A percentile compares a stretch with the other conserved stretches of the same genome.
These are phyloP conservation scores for Scutellaria galericulata DNA, from an alignment of 257 asterid genomes.

Conservation along the genomic window DNA sequence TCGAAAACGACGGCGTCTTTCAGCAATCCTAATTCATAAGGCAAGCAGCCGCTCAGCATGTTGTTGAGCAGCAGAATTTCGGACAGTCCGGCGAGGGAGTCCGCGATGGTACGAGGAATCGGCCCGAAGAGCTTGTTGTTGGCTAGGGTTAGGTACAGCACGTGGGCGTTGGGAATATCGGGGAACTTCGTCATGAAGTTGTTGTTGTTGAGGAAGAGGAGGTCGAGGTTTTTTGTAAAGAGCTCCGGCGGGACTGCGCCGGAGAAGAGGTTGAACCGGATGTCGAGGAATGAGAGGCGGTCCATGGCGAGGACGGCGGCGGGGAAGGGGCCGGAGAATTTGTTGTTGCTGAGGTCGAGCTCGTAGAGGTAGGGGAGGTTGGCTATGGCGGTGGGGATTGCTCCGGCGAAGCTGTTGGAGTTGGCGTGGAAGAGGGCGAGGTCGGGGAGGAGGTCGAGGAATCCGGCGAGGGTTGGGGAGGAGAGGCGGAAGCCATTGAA, in stretches of 20 bases:
- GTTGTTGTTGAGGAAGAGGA: slow-evolving; percentile 78
- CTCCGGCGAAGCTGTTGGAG: slow-evolving; percentile 72
- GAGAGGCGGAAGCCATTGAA: slow-evolving; percentile 74
- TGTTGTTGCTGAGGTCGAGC: slow-evolving; percentile 79
- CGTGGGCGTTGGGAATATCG: slow-evolving; percentile 38
- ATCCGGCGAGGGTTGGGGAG: slow-evolving; percentile 63
- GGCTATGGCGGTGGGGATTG: slow-evolving; percentile 46
- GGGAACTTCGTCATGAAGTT: slow-evolving; percentile 65
- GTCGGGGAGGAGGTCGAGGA: slow-evolving; percentile 79
- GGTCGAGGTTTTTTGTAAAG: slow-evolving; percentile 57
- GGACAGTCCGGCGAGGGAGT: slow-evolving; percentile 39
- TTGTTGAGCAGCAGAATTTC: slow-evolving; percentile 68
- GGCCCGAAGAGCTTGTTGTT: slow-evolving; percentile 79
- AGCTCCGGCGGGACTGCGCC: slow-evolving; percentile 68
- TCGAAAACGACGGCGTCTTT: slow-evolving; percentile 61
- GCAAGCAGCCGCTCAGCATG: slow-evolving; percentile 66
- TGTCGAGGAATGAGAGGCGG: slow-evolving; percentile 60
- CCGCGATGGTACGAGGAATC: slow-evolving; percentile 53
- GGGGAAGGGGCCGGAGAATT: slow-evolving; percentile 69
- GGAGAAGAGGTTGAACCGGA: slow-evolving; percentile 68
- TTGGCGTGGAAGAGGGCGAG: slow-evolving; percentile 85
- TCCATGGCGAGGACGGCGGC: slow-evolving; percentile 53
- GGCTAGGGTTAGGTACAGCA: slow-evolving; percentile 61
- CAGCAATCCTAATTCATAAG: slow-evolving; percentile 67
- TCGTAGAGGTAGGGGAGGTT: slow-evolving; percentile 65